phyloP scores from a whole-genome alignment of 2,329 filamentous ascomycete species.

The Falciphora oryzae region DNA sequence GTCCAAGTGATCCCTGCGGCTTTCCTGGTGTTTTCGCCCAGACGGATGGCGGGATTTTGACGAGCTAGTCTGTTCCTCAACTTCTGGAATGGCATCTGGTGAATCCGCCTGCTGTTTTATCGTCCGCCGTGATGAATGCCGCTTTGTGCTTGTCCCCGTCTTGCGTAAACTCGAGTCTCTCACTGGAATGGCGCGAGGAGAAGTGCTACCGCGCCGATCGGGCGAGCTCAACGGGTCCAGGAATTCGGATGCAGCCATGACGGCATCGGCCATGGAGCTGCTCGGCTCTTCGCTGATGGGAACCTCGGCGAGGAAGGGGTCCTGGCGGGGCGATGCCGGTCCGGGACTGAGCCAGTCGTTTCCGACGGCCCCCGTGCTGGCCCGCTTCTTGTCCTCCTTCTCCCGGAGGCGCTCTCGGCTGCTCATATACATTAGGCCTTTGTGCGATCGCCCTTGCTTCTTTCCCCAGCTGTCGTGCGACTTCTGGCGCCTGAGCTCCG shows the following conservation, averaged over 20 bases:
- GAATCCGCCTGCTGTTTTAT: conserved; percentile 15
- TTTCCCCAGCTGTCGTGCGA: conserved; percentile 60
- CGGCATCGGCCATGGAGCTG: conserved; percentile 13
- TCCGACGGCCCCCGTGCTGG: conserved; percentile 35
- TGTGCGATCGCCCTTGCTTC: conserved; percentile 46
- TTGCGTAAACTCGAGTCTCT: conserved; percentile 65
- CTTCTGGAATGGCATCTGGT: conserved; percentile 33
- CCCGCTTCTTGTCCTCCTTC: conserved; percentile 57
- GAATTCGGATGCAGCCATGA: conserved; percentile 18
- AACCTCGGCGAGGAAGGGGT: conserved; percentile 46
- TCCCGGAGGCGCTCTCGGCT: conserved; percentile 62
- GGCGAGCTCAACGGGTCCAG: conserved; percentile 24
- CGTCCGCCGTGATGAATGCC: no score
- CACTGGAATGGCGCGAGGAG: conserved; percentile 53
- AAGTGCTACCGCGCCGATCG: conserved; percentile 21
- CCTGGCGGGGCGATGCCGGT: conserved; percentile 31
- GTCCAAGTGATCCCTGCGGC: neutral
- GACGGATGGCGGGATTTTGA: conserved; percentile 1
- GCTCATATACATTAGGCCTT: conserved; percentile 66
- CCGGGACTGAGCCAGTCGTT: conserved; percentile 25
- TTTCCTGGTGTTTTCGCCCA: neutral
- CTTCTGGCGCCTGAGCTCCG: conserved; percentile 45
- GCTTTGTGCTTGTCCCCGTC: conserved; percentile 44
- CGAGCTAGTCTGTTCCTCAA: conserved; percentile 15
- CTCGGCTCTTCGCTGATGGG: conserved; percentile 51